Percentiles rank a stretch among this genome's conserved stretches.
Evolutionary conservation across 129 eudicot species (phyloP).

Genomic region (Pseudognaphalium luteoalbum): DNA sequence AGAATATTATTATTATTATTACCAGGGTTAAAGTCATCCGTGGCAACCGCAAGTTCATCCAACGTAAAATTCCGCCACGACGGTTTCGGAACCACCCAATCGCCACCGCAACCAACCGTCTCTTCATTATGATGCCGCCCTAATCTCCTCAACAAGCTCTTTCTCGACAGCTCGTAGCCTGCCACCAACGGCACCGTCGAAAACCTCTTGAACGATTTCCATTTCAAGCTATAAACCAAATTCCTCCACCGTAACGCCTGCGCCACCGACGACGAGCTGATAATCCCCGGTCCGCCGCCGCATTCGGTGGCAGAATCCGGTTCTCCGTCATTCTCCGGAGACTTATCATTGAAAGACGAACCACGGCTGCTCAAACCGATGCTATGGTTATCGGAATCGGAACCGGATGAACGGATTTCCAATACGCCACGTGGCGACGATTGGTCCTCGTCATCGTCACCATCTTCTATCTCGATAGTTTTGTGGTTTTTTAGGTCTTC

Average conservation of each 20-base stretch:
- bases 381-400: constrained; percentile 63
- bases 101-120: constrained; percentile 26
- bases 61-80: constrained; percentile 82
- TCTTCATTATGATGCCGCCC: constrained; percentile 44
- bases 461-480: constrained; percentile 23
- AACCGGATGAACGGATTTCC: constrained; percentile 52
- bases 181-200: constrained; percentile 51
- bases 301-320: neutral
- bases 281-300: constrained; percentile 22
- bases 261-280: constrained; percentile 13
- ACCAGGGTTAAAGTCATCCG: constrained; percentile 70
- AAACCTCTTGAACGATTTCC: constrained; percentile 47
- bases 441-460: constrained; percentile 31
- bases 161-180: constrained; percentile 52
- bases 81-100: constrained; percentile 58
- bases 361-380: constrained; percentile 43
- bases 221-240: constrained; percentile 45
- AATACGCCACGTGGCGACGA: constrained; percentile 65
- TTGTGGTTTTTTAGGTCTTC: neutral
- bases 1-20: neutral
- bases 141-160: constrained; percentile 46
- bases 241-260: constrained; percentile 49
- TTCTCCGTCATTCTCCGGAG: constrained; percentile 6
- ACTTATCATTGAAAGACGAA: constrained; percentile 41
- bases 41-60: constrained; percentile 70